phyloP scores from a whole-genome alignment of 2,329 filamentous ascomycete species.

The Rutstroemia sp. region DNA sequence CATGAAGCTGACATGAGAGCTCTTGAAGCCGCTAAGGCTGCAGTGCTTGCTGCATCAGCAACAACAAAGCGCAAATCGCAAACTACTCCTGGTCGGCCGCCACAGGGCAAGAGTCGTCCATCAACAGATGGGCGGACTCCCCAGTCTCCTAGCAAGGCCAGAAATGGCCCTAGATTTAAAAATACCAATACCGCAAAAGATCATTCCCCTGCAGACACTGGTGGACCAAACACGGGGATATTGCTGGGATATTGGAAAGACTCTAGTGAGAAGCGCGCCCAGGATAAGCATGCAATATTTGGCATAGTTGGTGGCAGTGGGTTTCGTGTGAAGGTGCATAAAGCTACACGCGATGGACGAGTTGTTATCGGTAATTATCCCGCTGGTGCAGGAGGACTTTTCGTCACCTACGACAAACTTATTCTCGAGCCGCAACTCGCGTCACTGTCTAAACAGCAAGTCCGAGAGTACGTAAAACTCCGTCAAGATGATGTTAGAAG shows the following conservation, averaged over 20 bases:
- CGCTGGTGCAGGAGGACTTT: constrained; percentile 49
- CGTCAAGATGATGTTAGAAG: constrained; percentile 48
- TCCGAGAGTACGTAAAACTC: constrained; percentile 58
- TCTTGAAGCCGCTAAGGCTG: constrained; percentile 21
- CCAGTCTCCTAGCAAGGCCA: too few species aligned
- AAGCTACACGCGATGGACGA: constrained; percentile 53
- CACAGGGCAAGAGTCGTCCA: too few species aligned
- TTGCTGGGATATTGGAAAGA: constrained; percentile 52
- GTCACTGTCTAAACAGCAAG: constrained; percentile 43
- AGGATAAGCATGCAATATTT: constrained; percentile 54
- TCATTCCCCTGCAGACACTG: constrained; percentile 14
- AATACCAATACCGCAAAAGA: not conserved
- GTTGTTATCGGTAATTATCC: constrained; percentile 54
- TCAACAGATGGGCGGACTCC: too few species aligned
- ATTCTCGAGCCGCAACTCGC: constrained; percentile 49
- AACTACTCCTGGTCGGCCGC: too few species aligned
- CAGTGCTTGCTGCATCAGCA: constrained; percentile 9
- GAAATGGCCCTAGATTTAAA: not conserved
- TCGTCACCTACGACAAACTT: constrained; percentile 57
- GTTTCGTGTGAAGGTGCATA: constrained; percentile 55
- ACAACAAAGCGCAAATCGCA: too few species aligned
- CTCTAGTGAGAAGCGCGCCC: constrained; percentile 39
- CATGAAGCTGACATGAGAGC: constrained; percentile 18
- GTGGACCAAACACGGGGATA: constrained; percentile 21
- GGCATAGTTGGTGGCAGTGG: constrained; percentile 57